Evolutionary conservation across 2,329 filamentous ascomycete species (phyloP).

Genomic region (Fusarium sp.): DNA sequence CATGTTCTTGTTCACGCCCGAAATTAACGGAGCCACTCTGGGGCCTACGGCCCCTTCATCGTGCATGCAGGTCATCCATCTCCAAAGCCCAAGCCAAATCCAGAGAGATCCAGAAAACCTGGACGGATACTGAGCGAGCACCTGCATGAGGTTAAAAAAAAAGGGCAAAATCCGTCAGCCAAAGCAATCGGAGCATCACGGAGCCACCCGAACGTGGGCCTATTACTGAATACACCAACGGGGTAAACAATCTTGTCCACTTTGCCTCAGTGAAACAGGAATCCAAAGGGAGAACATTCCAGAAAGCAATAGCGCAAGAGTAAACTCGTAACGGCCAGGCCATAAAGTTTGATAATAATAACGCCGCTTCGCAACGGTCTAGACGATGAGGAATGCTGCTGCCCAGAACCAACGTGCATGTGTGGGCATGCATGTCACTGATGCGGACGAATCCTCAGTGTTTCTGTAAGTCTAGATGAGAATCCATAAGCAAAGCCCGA

Average conservation of each 20-base stretch:
- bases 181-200: conserved; percentile 11
- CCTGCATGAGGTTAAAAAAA: conserved; percentile 23
- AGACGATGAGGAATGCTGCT: conserved; percentile 8
- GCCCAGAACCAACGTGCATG: conserved; percentile 12
- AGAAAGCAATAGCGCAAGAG: background rate
- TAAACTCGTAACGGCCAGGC: background rate
- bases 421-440: background rate
- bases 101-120: conserved; percentile 4
- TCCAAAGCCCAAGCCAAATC: background rate
- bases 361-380: conserved; percentile 7
- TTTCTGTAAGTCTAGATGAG: conserved; percentile 1
- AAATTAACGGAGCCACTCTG: conserved; percentile 37
- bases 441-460: conserved; percentile 1
- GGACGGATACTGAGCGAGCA: conserved; percentile 2
- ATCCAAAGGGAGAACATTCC: background rate
- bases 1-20: conserved; percentile 15
- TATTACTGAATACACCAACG: background rate
- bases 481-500: background rate
- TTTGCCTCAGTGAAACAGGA: conserved; percentile 2
- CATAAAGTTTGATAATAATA: conserved; percentile 7
- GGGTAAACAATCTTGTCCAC: background rate
- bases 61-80: conserved; percentile 39
- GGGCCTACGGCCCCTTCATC: conserved; percentile 18
- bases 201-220: conserved; percentile 11
- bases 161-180: conserved; percentile 1